Evolutionary conservation across 2,329 filamentous ascomycete species (phyloP), one percentile per base, ranked within the genome.

Genomic region (Ascomycota sp.): DNA sequence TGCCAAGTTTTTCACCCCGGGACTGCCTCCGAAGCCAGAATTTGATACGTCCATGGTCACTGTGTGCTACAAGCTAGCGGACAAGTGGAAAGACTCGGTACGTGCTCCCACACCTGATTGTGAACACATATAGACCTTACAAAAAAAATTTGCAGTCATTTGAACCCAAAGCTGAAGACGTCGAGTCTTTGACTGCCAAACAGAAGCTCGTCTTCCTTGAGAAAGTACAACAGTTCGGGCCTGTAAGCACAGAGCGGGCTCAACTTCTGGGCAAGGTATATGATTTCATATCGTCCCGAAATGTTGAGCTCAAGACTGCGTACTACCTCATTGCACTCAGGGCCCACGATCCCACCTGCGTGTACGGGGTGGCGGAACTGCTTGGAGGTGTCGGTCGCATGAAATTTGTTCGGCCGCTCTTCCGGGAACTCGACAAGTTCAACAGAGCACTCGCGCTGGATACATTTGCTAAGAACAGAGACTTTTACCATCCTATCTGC

Each of bases 401-500:
- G 89, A 95, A 95, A 66, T 95, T 86, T 54, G 86, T 95, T 38
- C 65, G 86, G 32, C 82, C 86, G 16, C 56, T 95, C 47, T 93
- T 76, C 58, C 67, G 76, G 39, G 66, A 70, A 33, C 58, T 98
- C 43, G 75, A 76, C 47, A 72, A 73, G 51, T 69, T 79, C 29
- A 76, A 93, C 55, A 62, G 70, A 32, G 59, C 72, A 24, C 55
- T 92, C 46, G 86, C 89, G 0, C 55, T 86, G 35, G 61, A 72
- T 50, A 92, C 84, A 0, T 93, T 92, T 55, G 68, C 78, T 56
- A 77, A 76, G 65, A 76, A 92, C 52, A 78, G 68, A 55, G 75
- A 83, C 40, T 95, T 95, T 49, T 98, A 95, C 51, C 86, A 95
- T 50, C 89, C 89, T 2, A 93, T 95, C 44, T 93, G 84, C 52